Evolutionary conservation across 768 basidiomycete species (phyloP).

Genomic region (Vararia minispora): DNA sequence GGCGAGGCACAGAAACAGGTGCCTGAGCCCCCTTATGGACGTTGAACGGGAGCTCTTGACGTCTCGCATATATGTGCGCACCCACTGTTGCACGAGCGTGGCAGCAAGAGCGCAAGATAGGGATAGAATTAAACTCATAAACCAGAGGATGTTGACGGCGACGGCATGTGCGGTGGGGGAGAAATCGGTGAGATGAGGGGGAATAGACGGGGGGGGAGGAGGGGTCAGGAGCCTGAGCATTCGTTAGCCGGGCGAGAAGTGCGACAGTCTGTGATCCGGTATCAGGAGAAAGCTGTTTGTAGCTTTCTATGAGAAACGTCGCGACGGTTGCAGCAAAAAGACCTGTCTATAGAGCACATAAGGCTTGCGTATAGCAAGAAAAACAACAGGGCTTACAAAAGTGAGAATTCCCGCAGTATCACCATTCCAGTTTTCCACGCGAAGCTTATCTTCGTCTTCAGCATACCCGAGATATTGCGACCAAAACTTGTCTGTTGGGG

Average conservation of each 20-base stretch:
- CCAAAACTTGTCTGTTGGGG: slow-evolving; percentile 3
- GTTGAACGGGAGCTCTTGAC: no score
- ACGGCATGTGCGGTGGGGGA: background rate
- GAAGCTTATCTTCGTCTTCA: slow-evolving; percentile 5
- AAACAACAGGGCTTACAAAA: no score
- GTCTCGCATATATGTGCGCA: no score
- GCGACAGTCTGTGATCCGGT: background rate
- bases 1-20: no score
- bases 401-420: slow-evolving; percentile 10
- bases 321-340: slow-evolving; percentile 7
- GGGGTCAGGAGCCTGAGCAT: background rate
- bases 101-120: slow-evolving; percentile 1
- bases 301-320: slow-evolving; percentile 10
- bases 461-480: slow-evolving; percentile 5
- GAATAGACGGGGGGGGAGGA: background rate
- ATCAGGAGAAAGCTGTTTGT: slow-evolving; percentile 8
- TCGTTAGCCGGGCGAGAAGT: slow-evolving; percentile 4
- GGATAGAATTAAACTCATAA: background rate
- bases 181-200: background rate
- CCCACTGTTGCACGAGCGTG: slow-evolving; percentile 1
- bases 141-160: slow-evolving; percentile 3
- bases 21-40: no score
- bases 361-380: no score
- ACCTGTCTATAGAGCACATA: no score
- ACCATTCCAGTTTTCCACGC: slow-evolving; percentile 8